phyloP scores from a whole-genome alignment of 768 basidiomycete species.

The Neoboletus brunneissimus region DNA sequence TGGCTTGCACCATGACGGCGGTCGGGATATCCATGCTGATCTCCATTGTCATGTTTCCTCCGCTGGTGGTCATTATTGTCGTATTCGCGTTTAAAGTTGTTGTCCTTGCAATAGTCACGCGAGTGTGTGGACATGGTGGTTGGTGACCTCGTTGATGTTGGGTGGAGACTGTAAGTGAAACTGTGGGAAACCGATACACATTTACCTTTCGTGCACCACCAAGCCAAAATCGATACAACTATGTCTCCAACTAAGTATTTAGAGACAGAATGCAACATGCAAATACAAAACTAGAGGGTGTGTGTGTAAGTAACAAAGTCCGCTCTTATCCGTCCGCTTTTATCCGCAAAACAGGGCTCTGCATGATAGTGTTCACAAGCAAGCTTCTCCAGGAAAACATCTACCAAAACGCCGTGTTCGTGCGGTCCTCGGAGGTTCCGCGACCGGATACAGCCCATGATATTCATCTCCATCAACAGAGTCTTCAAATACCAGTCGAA shows the following conservation, averaged over 20 bases:
- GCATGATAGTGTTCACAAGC: slow-evolving; percentile 3
- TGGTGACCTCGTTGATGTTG: background rate
- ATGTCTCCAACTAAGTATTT: too few relatives aligned
- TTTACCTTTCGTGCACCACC: too few relatives aligned
- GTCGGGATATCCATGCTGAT: slow-evolving; percentile 12
- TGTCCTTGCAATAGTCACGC: slow-evolving; percentile 15
- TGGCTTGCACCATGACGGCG: slow-evolving; percentile 15
- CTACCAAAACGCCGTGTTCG: slow-evolving; percentile 18
- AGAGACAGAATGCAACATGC: background rate
- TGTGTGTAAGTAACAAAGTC: background rate
- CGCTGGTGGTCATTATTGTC: slow-evolving; percentile 10
- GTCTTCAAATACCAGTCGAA: slow-evolving; percentile 15
- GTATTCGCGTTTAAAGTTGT: slow-evolving; percentile 11
- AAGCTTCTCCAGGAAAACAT: slow-evolving; percentile 9
- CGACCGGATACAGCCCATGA: slow-evolving; percentile 9
- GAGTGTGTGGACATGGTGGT: slow-evolving; percentile 15
- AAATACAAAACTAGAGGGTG: background rate
- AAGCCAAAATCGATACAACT: background rate
- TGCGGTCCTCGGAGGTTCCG: slow-evolving; percentile 4
- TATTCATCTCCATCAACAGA: background rate
- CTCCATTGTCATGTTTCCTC: slow-evolving; percentile 6
- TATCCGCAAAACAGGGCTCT: background rate
- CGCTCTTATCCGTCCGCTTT: background rate
- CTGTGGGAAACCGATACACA: slow-evolving; percentile 19
- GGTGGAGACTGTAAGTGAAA: background rate